A percentile compares a stretch with the other conserved stretches of the same genome.
These are phyloP conservation scores for Stagonosporopsis rhizophila DNA, from an alignment of 2,329 filamentous ascomycete species.

Conservation along the genomic window DNA sequence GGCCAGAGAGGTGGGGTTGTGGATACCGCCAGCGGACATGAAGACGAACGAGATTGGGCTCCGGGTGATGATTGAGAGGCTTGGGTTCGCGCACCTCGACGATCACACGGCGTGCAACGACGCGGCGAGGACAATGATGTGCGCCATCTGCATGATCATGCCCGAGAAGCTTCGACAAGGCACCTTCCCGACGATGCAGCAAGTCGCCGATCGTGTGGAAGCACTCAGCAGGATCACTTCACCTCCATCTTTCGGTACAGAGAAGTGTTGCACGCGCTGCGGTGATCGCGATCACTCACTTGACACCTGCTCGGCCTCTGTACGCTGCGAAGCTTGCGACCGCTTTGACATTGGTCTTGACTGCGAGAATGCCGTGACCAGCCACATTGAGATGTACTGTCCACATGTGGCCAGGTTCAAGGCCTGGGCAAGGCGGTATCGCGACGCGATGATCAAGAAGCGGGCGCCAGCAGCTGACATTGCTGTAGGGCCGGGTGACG, in stretches of 20 bases:
- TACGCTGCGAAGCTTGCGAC: slow-evolving; percentile 16
- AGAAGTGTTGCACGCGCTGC: slow-evolving; percentile 21
- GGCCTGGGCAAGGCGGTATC: slow-evolving; percentile 11
- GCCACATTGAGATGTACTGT: slow-evolving; percentile 16
- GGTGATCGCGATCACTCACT: slow-evolving; percentile 19
- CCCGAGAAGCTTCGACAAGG: neutral
- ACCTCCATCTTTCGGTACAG: slow-evolving; percentile 12
- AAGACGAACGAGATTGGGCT: slow-evolving; percentile 21
- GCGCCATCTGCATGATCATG: slow-evolving; percentile 28
- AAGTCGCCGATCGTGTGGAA: slow-evolving; percentile 15
- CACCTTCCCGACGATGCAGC: slow-evolving; percentile 7
- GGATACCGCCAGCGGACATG: slow-evolving; percentile 4
- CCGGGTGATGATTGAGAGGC: slow-evolving; percentile 8
- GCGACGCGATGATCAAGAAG: slow-evolving; percentile 3
- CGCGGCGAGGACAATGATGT: slow-evolving; percentile 33
- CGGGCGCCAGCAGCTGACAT: neutral
- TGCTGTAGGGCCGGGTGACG: neutral
- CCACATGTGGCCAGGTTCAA: slow-evolving; percentile 5
- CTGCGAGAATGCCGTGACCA: neutral
- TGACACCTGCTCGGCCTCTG: slow-evolving; percentile 1
- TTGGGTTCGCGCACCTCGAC: slow-evolving; percentile 23
- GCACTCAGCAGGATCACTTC: neutral
- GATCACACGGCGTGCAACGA: slow-evolving; percentile 33
- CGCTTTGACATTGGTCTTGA: slow-evolving; percentile 3
- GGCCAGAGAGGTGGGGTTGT: slow-evolving; percentile 16